Conservation (phyloP, 352 stramenopile genomes). For the Thalassiosira exigua region DNA sequence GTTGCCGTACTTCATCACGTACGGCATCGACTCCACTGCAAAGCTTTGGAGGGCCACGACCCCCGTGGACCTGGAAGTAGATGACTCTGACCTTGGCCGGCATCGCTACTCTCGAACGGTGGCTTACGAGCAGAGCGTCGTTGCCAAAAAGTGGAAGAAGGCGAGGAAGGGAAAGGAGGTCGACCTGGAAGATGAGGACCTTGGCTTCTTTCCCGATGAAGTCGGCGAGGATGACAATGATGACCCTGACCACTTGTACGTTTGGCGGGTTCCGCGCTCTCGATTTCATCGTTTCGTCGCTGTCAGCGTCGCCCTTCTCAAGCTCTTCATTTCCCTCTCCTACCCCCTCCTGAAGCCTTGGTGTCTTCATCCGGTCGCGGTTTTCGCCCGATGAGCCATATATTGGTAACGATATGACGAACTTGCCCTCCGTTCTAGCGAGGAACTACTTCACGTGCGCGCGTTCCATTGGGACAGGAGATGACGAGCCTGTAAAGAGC, state of each 20-base stretch:
- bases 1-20: slow-evolving; percentile 78
- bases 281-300: too few species aligned
- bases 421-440: slow-evolving; percentile 57
- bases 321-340: too few species aligned
- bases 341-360: too few species aligned
- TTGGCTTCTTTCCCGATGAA: slow-evolving; percentile 52
- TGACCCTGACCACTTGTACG: slow-evolving; percentile 30
- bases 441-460: slow-evolving; percentile 72
- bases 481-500: slow-evolving; percentile 69
- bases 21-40: slow-evolving; percentile 83
- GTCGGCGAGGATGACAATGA: slow-evolving; percentile 27
- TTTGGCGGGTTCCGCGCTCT: too few species aligned
- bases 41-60: slow-evolving; percentile 80
- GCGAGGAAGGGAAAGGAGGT: slow-evolving; percentile 30
- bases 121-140: slow-evolving; percentile 64
- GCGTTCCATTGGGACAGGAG: slow-evolving; percentile 29
- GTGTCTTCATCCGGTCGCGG: slow-evolving; percentile 28
- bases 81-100: slow-evolving; percentile 70
- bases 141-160: slow-evolving; percentile 62
- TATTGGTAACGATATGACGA: slow-evolving; percentile 78
- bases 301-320: too few species aligned
- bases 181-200: slow-evolving; percentile 43
- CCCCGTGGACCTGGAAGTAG: slow-evolving; percentile 68
- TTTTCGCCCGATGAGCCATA: slow-evolving; percentile 14
- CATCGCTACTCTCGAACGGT: slow-evolving; percentile 37